Evolutionary conservation across 2,329 filamentous ascomycete species (phyloP).

Genomic region (Aspergillus fumigatus): DNA sequence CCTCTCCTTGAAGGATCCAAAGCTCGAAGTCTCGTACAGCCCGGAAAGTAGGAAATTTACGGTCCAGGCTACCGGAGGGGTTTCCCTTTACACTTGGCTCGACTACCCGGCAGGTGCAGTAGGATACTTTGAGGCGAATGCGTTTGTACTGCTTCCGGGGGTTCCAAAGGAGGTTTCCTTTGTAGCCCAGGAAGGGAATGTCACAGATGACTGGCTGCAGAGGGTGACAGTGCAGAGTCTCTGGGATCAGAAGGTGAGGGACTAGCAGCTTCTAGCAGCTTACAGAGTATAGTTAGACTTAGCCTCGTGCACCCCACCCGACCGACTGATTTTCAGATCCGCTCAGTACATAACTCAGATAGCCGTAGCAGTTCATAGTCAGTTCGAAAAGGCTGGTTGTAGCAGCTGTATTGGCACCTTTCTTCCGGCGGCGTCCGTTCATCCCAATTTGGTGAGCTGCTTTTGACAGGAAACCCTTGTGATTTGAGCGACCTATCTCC

Average conservation of each 20-base stretch:
- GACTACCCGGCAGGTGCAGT: slow-evolving; percentile 48
- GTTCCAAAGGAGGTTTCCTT: slow-evolving; percentile 45
- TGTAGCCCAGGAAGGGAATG: slow-evolving; percentile 44
- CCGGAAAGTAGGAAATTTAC: slow-evolving; percentile 36
- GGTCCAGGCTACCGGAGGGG: slow-evolving; percentile 45
- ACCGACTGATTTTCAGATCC: background rate
- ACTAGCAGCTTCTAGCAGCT: background rate
- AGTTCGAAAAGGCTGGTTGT: background rate
- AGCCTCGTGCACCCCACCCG: background rate
- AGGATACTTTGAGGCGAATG: slow-evolving; percentile 51
- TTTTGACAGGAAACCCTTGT: background rate
- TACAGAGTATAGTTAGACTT: too few relatives aligned
- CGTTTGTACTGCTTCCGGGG: slow-evolving; percentile 47
- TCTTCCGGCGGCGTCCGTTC: too few relatives aligned
- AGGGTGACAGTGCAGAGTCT: slow-evolving; percentile 50
- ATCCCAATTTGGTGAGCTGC: background rate
- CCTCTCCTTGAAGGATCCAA: slow-evolving; percentile 47
- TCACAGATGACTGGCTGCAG: slow-evolving; percentile 40
- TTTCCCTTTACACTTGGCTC: slow-evolving; percentile 54
- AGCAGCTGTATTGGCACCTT: too few relatives aligned
- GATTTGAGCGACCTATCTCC: background rate
- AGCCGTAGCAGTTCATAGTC: background rate
- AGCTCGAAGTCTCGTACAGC: slow-evolving; percentile 37
- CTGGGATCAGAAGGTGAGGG: slow-evolving; percentile 43
- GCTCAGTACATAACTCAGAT: background rate